Percentiles rank a stretch among this genome's conserved stretches.
These are phyloP conservation scores for Exophiala sideris DNA, from an alignment of 2,329 filamentous ascomycete genomes.

Conservation along the genomic window DNA sequence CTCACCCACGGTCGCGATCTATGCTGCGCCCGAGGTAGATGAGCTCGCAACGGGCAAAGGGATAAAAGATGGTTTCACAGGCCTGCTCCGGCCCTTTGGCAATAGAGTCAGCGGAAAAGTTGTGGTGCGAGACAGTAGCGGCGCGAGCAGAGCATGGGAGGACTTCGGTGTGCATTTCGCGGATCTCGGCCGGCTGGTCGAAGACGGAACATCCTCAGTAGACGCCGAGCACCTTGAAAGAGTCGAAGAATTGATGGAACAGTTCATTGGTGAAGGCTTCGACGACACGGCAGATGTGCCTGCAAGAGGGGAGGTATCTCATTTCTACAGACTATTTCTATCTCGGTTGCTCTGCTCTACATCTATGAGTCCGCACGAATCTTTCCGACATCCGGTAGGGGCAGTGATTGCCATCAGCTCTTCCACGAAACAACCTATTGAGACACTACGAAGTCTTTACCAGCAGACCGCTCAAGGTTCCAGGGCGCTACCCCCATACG, in stretches of 20 bases:
- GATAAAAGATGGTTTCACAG: conserved; percentile 74
- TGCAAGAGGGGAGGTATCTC: conserved; percentile 52
- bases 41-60: conserved; percentile 78
- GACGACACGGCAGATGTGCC: conserved; percentile 14
- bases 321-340: conserved; percentile 82
- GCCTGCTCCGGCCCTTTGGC: conserved; percentile 85
- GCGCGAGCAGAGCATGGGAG: conserved; percentile 76
- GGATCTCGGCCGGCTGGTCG: conserved; percentile 53
- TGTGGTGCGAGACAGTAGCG: conserved; percentile 83
- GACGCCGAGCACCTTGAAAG: conserved; percentile 17
- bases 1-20: conserved; percentile 82
- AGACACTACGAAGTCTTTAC: conserved; percentile 81
- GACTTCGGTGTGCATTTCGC: conserved; percentile 89
- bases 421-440: conserved; percentile 75
- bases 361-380: conserved; percentile 78
- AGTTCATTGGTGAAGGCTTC: conserved; percentile 22
- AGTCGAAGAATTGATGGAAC: conserved; percentile 28
- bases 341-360: conserved; percentile 77
- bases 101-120: conserved; percentile 85
- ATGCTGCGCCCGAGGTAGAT: conserved; percentile 83
- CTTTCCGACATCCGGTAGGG: conserved; percentile 90
- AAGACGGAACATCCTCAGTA: conserved; percentile 6
- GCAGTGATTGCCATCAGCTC: conserved; percentile 95
- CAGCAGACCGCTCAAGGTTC: conserved; percentile 76
- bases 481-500: conserved; percentile 73